These are phyloP conservation scores for Xylaria sp. DNA, from an alignment of 2,329 filamentous ascomycete species.

Conservation along the genomic window DNA sequence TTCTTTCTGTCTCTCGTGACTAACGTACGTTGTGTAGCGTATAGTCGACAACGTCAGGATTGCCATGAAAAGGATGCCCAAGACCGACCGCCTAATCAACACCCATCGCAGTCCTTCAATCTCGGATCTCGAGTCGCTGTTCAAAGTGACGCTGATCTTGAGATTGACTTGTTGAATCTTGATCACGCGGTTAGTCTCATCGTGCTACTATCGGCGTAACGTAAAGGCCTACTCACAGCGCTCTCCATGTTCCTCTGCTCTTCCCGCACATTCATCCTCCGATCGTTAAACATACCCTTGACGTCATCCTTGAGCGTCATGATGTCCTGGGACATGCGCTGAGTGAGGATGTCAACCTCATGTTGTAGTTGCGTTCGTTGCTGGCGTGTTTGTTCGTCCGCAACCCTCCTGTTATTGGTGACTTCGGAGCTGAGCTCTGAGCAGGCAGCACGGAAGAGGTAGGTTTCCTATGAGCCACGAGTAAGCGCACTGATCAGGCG, in stretches of 20 bases:
- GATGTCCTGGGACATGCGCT: slow-evolving; percentile 86
- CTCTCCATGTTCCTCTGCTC: slow-evolving; percentile 88
- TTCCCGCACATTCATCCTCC: slow-evolving; percentile 90
- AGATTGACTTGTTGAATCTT: slow-evolving; percentile 95
- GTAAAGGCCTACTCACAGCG: slow-evolving; percentile 64
- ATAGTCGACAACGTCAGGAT: slow-evolving; percentile 69
- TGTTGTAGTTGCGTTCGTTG: slow-evolving; percentile 89
- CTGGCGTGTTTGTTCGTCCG: slow-evolving; percentile 83
- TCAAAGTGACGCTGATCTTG: slow-evolving; percentile 90
- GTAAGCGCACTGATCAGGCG: slow-evolving; percentile 12
- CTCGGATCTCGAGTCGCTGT: slow-evolving; percentile 89
- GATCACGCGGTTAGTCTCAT: slow-evolving; percentile 8
- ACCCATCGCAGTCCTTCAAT: slow-evolving; percentile 94
- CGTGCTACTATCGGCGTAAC: slow-evolving; percentile 10
- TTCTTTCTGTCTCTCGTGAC: slow-evolving; percentile 62
- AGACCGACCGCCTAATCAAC: slow-evolving; percentile 70
- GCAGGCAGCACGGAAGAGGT: slow-evolving; percentile 93
- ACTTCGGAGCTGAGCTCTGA: slow-evolving; percentile 91
- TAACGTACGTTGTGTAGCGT: slow-evolving; percentile 68
- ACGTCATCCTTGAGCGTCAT: slow-evolving; percentile 86
- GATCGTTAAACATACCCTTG: slow-evolving; percentile 96
- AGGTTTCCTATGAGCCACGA: slow-evolving; percentile 70
- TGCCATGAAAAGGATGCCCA: slow-evolving; percentile 75
- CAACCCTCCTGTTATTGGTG: slow-evolving; percentile 77
- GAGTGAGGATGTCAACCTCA: slow-evolving; percentile 91